A percentile compares a stretch with the other conserved stretches of the same genome.
Conservation (phyloP, 1,284 basidiomycete species). For the Anthracocystis walkeri region DNA sequence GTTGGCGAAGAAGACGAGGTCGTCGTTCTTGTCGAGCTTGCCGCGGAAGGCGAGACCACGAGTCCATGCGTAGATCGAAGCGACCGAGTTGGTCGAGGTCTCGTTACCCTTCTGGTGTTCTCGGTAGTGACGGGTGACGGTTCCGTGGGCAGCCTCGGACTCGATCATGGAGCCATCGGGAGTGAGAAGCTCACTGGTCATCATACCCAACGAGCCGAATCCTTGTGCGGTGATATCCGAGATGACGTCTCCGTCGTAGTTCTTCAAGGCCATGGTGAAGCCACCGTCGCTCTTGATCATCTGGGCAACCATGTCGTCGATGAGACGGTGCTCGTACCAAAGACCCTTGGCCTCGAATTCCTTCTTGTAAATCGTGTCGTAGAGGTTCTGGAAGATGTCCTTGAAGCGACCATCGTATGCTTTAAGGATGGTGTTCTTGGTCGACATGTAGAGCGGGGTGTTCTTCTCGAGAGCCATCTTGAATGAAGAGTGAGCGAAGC, state of each 20-base stretch:
- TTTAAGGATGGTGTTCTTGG: conserved; percentile 70
- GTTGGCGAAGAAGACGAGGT: conserved; percentile 80
- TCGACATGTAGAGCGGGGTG: conserved; percentile 77
- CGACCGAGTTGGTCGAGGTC: conserved; percentile 93
- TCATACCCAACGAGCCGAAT: conserved; percentile 93
- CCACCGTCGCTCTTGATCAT: conserved; percentile 95
- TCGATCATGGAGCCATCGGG: conserved; percentile 93
- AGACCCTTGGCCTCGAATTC: conserved; percentile 85
- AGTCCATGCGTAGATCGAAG: conserved; percentile 99
- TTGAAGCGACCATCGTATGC: conserved; percentile 90
- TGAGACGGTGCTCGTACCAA: conserved; percentile 94
- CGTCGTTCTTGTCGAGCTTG: conserved; percentile 86
- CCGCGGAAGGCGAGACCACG: conserved; percentile 88
- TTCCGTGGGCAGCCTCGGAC: conserved; percentile 74
- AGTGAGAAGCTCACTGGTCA: conserved; percentile 96
- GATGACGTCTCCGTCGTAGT: conserved; percentile 65
- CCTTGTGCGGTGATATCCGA: conserved; percentile 73
- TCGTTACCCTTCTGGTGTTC: conserved; percentile 93
- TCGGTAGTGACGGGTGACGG: conserved; percentile 88
- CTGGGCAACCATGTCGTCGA: conserved; percentile 82
- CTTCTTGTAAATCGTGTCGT: conserved; percentile 82
- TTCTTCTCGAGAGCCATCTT: conserved; percentile 98
- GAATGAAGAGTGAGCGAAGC: conserved; percentile 96
- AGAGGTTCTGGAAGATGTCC: conserved; percentile 97
- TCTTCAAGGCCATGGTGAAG: conserved; percentile 85